Base-by-base conservation (phyloP, 179 eudicot species). In the Drosera spatulata region DNA sequence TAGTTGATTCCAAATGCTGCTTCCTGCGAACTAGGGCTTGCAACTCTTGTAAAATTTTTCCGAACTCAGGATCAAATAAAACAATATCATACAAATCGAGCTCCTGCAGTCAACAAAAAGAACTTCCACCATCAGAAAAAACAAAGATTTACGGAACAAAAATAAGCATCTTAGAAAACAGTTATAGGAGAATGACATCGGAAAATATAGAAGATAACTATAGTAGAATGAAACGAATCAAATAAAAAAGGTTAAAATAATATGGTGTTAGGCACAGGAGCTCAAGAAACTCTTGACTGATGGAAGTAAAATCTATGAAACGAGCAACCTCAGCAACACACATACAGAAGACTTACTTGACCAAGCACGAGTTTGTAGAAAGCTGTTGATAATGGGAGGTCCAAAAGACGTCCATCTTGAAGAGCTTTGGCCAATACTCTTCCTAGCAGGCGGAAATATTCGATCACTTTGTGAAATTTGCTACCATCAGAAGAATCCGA, bases 401-500 rank as follows among this genome's bases (percentile, higher is more conserved):
- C 99, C 76, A 95, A 75, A 63, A 95, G 89, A 63, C 99, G 77
- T 61, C 96, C 99, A 79, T 95, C 99, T 75, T 95, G 99, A 73
- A 95, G 91, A 71, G 99, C 99, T 80, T 95, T 95, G 39, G 97
- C 97, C 85, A 95, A 82, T 54, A 95, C 95, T 63, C 97, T 81
- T 38, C 99, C 99, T 68, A 95, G 81, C 65, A 95, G 72, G 53
- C 90, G 75, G 65, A 85, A 95, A 75, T 95, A 69, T 52, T 91
- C 99, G 37, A 81, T 65, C 3, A 69, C 89, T 72, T 91, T 85
- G 38, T 60, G 73, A 53, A 87, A 79, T 60, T 72, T 82, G 73
- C 82, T 79, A 51, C 95, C 87, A 44, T 84, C 95, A 54, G 86
- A 77, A 38, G 75, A 14, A 55, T 77, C 95, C 58, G 82, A 63